phyloP scores from a whole-genome alignment of 169 alveolate genomes.

The Plasmodium adleri region DNA sequence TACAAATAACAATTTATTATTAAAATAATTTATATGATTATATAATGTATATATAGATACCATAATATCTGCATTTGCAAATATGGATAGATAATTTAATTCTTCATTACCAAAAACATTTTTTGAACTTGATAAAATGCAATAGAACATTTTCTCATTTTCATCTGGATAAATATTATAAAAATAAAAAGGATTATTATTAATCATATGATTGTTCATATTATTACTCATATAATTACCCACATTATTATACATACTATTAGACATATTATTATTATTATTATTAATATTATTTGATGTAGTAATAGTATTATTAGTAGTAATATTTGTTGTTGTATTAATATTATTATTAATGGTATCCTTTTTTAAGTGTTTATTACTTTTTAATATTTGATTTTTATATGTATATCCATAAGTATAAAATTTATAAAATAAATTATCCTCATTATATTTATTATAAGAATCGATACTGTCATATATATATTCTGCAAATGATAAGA shows the following conservation, averaged over 20 bases:
- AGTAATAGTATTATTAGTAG: too few relatives aligned
- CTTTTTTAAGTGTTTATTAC: slow-evolving; percentile 28
- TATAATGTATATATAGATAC: slow-evolving; percentile 57
- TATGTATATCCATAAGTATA: slow-evolving; percentile 65
- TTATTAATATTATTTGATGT: too few relatives aligned
- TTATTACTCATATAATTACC: too few relatives aligned
- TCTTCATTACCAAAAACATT: slow-evolving; percentile 66
- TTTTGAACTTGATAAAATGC: slow-evolving; percentile 44
- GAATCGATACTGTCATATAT: slow-evolving; percentile 45
- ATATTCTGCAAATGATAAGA: slow-evolving; percentile 63
- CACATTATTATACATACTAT: too few relatives aligned
- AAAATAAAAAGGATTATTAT: too few relatives aligned
- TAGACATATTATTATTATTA: too few relatives aligned
- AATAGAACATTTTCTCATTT: slow-evolving; percentile 60
- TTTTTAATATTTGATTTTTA: slow-evolving; percentile 28
- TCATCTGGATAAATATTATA: slow-evolving; percentile 51
- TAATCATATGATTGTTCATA: too few relatives aligned
- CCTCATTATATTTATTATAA: slow-evolving; percentile 57
- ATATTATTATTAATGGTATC: slow-evolving; percentile 1
- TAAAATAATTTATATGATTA: slow-evolving; percentile 12
- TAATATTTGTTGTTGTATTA: neutral
- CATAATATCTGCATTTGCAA: slow-evolving; percentile 61
- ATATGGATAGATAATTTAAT: slow-evolving; percentile 61
- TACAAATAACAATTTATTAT: slow-evolving; percentile 31
- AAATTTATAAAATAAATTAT: slow-evolving; percentile 34